These are phyloP conservation scores for Fusarium piperis DNA, from an alignment of 2,329 filamentous ascomycete species.

Conservation along the genomic window DNA sequence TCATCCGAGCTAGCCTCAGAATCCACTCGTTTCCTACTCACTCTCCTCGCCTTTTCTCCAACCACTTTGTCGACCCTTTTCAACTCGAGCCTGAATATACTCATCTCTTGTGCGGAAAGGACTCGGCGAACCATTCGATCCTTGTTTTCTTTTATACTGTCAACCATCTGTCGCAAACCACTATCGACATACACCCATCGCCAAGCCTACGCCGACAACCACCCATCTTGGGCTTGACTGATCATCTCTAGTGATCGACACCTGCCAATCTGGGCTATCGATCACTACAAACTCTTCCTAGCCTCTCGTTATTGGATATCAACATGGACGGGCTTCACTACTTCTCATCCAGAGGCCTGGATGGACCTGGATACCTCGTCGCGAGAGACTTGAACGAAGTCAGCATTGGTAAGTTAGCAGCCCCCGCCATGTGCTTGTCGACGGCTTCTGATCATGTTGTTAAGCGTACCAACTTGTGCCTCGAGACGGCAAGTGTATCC, in stretches of 20 bases:
- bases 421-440: background rate
- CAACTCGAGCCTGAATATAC: conserved; percentile 13
- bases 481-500: conserved; percentile 56
- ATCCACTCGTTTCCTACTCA: conserved; percentile 54
- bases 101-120: background rate
- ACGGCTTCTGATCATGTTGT: conserved; percentile 14
- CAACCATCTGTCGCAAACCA: conserved; percentile 17
- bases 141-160: conserved; percentile 6
- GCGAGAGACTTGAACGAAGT: conserved; percentile 46
- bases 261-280: conserved; percentile 17
- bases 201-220: conserved; percentile 24
- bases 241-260: conserved; percentile 41
- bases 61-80: conserved; percentile 26
- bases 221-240: conserved; percentile 22
- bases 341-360: conserved; percentile 41
- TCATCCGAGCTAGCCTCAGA: conserved; percentile 58
- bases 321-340: conserved; percentile 35
- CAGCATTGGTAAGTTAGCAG: conserved; percentile 41
- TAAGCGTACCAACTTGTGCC: conserved; percentile 50
- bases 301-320: background rate
- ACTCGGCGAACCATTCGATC: conserved; percentile 5
- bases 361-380: conserved; percentile 32
- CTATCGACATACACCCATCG: conserved; percentile 13
- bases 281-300: conserved; percentile 7
- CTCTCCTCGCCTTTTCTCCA: conserved; percentile 22